Evolutionary conservation across 2,329 filamentous ascomycete genomes (phyloP), one percentile per base, ranked within the genome.

Genomic region (Colletotrichum spaethianum): DNA sequence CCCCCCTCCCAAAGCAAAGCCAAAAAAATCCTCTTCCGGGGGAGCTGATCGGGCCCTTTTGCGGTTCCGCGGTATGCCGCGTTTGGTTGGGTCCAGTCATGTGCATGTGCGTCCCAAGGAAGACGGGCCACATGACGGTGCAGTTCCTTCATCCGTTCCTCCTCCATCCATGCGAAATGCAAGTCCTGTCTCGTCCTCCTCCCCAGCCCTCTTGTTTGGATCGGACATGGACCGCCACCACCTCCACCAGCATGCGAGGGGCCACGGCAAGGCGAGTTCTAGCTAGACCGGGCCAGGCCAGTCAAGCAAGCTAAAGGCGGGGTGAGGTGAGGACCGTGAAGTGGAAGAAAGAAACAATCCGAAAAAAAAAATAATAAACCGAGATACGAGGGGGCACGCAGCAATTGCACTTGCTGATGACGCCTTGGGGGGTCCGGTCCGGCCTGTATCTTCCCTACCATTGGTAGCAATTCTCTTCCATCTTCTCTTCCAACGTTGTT

Each of bases 91-190:
- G 18, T 46, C 28, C 38, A 44, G 36, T 53, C 33, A 40, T 53
- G 61, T 44, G 67, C 67, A 62, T 61, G 59, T 63, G 69, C 42
- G 23, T 46, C 31, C 66, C 38, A 42, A 40, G 36, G 48, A 63
- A 63, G 40, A 52, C 38, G 26, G 36, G 26, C 61, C 70, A 64
- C 70, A 72, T 70, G 70, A 70, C 65, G 60, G 55, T 31, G 14
- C 23, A 31, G 36, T 67, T 61, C 38, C 63, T 55, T 70, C 62
- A 72, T 69, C 44, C 59, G 18, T 53, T 55, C 38, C 61, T 60
- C 65, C 53, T 50, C 20, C 53, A 69, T 60, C 36, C 65, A 72
- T 68, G 52, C 64, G n/a, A 14, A 20, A 14, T 20, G 56, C 56
- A 60, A 20, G 38, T 18, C 38, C 59, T 48, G 59, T 63, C 50